Percentiles rank a stretch among this genome's conserved stretches.
Conservation (phyloP, 2,329 filamentous ascomycete genomes). For the Beauveria sp. region DNA sequence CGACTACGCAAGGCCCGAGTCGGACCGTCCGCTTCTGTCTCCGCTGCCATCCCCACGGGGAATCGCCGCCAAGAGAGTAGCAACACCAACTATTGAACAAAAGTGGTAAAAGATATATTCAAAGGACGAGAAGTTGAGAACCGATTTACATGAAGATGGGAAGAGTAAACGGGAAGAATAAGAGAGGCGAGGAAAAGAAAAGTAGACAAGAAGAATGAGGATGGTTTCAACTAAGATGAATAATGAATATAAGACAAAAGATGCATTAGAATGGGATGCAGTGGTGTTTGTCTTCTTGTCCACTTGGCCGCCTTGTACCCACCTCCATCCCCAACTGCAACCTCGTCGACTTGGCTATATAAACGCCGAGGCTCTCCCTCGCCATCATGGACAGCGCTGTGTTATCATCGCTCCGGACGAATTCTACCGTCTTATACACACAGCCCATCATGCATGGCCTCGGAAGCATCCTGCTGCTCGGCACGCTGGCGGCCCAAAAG, state of each 20-base stretch:
- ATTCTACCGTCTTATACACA: conserved; percentile 17
- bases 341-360: not conserved
- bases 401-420: not conserved
- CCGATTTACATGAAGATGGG: no score
- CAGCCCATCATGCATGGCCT: conserved; percentile 40
- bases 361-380: not conserved
- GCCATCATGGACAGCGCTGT: not conserved
- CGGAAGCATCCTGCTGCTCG: conserved; percentile 41
- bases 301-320: not conserved
- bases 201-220: no score
- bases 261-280: no score
- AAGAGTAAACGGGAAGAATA: no score
- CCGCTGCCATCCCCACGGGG: not conserved
- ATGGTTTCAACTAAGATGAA: no score
- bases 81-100: no score
- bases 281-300: no score
- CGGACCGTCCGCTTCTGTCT: not conserved
- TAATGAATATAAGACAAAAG: no score
- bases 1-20: conserved; percentile 1
- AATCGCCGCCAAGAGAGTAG: not conserved
- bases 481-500: conserved; percentile 42
- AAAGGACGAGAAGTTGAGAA: no score
- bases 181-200: no score
- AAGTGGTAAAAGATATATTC: no score
- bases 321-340: not conserved